Base-by-base conservation (phyloP, 768 basidiomycete genomes). In the Trametes gibbosa region DNA sequence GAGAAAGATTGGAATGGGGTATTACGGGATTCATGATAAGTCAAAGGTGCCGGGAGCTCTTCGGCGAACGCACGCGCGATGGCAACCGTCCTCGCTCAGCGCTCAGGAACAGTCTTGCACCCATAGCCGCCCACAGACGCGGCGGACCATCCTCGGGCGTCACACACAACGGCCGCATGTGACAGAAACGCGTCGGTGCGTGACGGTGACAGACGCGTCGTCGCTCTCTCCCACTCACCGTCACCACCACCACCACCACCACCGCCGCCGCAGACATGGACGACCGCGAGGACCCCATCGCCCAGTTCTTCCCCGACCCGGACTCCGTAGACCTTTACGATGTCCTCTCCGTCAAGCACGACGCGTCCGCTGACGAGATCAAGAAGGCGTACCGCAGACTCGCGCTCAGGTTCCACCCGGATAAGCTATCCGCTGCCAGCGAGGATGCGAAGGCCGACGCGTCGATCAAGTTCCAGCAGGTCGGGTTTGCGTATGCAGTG, bases 401-500 rank as follows among this genome's bases (percentile, higher is more conserved):
- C 32, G 95, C 95, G 5, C 84, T 98, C 27, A 65, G 80, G 47
- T 82, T 83, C 70, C 95, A 98, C 66, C 96, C 96, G 7, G 96
- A 99, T 77, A 98, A 97, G 69, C 90, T 94, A 66, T 75, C 84
- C 42, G 73, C 77, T 7, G 78, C 85, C 25, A 75, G 73, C 48
- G 85, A 86, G 21, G 77, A 75, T 29, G 82, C 83, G 24, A 87
- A 85, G 70, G 80, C 83, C 34, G 80, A 83, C 63, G 86, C 89
- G 66, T 84, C 83, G n/a, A 77, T 73, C 63, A 88, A 88, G 72
- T 96, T 98, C 69, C 92, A 94, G 66, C 92, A 95, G 68, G 82
- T 98, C 64, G 93, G 96, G 0, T 98, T 95, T 68, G 92, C 96
- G 10, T 99, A 97, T 73, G 80, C 92, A 1, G 86, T 98, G 0